A percentile compares a stretch with the other conserved stretches of the same genome.
phyloP scores from a whole-genome alignment of 169 alveolate species.

The Ichthyophthirius multifiliis region DNA sequence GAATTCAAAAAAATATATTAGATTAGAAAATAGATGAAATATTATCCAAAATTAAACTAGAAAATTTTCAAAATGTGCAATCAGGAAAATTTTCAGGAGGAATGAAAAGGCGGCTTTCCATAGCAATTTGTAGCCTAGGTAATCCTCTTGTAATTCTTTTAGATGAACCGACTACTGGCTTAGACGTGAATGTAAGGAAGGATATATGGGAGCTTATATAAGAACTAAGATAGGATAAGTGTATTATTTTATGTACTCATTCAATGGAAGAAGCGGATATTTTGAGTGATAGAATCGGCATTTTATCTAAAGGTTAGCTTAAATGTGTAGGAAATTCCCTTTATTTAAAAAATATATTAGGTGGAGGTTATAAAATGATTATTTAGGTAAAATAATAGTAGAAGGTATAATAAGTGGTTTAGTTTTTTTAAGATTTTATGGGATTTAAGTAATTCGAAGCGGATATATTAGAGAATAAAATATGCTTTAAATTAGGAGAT shows the following conservation, averaged over 20 bases:
- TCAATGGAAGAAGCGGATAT: conserved; percentile 89
- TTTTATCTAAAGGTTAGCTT: conserved; percentile 67
- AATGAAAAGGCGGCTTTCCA: conserved; percentile 87
- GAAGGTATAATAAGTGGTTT: conserved; percentile 16
- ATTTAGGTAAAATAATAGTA: conserved; percentile 28
- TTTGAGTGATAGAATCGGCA: conserved; percentile 67
- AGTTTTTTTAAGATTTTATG: conserved; percentile 34
- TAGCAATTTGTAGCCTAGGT: conserved; percentile 82
- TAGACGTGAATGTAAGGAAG: conserved; percentile 78
- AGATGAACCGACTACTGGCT: conserved; percentile 57
- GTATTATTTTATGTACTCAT: conserved; percentile 77
- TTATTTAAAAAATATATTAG: conserved; percentile 56
- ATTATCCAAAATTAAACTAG: conserved; percentile 54
- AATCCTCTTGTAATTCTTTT: conserved; percentile 50
- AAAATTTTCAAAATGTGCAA: conserved; percentile 56
- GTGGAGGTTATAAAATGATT: conserved; percentile 75
- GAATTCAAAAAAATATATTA: conserved; percentile 47
- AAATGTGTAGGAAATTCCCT: conserved; percentile 70
- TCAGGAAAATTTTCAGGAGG: conserved; percentile 86
- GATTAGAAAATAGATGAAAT: conserved; percentile 30
- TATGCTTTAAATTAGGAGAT: conserved; percentile 45
- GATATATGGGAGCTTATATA: conserved; percentile 73
- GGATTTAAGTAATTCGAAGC: no score
- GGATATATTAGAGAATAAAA: no score
- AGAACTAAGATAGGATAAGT: conserved; percentile 55